These are phyloP conservation scores for Solanum arcanum DNA, from an alignment of 257 asterid species.

Conservation along the genomic window DNA sequence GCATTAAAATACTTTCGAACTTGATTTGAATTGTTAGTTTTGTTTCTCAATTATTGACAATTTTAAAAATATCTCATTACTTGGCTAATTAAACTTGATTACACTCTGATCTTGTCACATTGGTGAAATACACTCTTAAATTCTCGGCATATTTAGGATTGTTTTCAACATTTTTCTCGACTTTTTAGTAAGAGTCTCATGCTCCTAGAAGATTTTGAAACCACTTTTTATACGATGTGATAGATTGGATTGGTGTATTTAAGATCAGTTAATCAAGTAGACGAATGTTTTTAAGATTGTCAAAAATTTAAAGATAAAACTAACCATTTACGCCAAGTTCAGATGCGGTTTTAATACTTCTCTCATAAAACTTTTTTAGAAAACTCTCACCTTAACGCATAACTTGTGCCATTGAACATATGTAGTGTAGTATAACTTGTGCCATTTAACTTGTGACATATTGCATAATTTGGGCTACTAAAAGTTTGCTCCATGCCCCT, in stretches of 20 bases:
- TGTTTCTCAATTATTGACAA: neutral
- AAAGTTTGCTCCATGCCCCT: neutral
- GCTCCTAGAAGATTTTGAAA: neutral
- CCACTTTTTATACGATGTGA: neutral
- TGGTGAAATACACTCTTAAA: too few species aligned
- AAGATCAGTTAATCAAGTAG: neutral
- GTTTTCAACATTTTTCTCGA: neutral
- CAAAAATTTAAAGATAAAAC: neutral
- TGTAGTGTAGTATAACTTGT: too few species aligned
- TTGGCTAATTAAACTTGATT: too few species aligned
- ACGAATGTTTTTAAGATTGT: too few species aligned
- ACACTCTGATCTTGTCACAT: neutral
- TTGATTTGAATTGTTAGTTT: neutral
- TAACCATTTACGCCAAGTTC: too few species aligned
- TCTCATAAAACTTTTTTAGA: too few species aligned
- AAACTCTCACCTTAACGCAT: neutral
- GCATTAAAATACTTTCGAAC: neutral
- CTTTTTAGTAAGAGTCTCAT: too few species aligned
- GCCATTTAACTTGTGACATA: too few species aligned
- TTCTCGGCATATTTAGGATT: accelerated
- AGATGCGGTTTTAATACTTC: neutral
- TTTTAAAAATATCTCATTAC: neutral
- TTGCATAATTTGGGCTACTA: neutral
- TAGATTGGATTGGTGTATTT: neutral
- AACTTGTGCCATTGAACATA: neutral